phyloP scores from a whole-genome alignment of 1,139 yeast species.

The Scheffersomyces cryptocercus region DNA sequence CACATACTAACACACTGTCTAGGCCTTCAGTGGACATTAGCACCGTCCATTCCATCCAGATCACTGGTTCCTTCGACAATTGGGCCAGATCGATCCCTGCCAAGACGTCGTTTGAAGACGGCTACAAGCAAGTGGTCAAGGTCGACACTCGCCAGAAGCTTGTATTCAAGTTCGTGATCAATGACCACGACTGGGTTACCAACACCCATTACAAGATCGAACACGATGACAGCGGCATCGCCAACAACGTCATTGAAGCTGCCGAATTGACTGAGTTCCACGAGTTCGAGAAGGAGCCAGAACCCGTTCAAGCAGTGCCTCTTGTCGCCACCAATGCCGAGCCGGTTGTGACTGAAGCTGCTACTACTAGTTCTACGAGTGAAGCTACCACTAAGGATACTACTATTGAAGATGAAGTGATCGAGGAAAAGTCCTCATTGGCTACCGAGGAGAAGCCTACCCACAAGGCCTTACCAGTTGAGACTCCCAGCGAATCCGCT shows the following conservation, averaged over 20 bases:
- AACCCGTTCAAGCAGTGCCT: neutral
- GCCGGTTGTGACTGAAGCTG: neutral
- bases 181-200: conserved; percentile 37
- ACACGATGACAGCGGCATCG: conserved; percentile 38
- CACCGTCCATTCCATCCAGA: conserved; percentile 25
- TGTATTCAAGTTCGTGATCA: conserved; percentile 35
- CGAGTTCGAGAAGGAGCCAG: conserved; percentile 1
- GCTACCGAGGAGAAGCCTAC: no score
- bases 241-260: conserved; percentile 36
- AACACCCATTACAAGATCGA: conserved; percentile 25
- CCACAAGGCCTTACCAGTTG: neutral
- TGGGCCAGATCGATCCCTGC: conserved; percentile 30
- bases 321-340: conserved; percentile 3
- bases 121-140: conserved; percentile 17
- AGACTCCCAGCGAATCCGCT: neutral
- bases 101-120: conserved; percentile 15
- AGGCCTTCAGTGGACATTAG: conserved; percentile 6
- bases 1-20: conserved; percentile 3
- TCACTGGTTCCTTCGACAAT: conserved; percentile 46
- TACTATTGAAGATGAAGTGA: neutral
- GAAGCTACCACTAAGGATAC: conserved; percentile 5
- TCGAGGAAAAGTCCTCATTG: neutral
- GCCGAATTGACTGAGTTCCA: conserved; percentile 21
- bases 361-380: conserved; percentile 2
- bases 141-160: conserved; percentile 18